phyloP scores from a whole-genome alignment of 495 filamentous ascomycete species.

The Talaromyces liani region DNA sequence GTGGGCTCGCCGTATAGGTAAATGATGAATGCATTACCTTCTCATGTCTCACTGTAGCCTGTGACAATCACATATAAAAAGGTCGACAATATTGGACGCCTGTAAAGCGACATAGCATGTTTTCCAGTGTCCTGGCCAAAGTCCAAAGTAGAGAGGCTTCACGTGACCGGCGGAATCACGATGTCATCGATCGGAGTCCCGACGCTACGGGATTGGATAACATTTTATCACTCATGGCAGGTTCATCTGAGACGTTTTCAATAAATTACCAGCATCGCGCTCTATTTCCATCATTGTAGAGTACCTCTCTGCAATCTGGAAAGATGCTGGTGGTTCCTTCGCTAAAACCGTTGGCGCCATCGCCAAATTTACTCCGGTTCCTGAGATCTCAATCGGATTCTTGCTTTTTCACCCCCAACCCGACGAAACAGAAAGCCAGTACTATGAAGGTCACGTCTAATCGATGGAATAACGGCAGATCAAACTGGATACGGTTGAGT shows the following conservation, averaged over 20 bases:
- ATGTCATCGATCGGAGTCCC: not conserved
- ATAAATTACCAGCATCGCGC: not conserved
- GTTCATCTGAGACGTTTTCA: not conserved
- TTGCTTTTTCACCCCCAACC: slow-evolving; percentile 40
- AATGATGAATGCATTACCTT: not conserved
- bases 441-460: not conserved
- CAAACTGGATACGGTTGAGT: slow-evolving; percentile 17
- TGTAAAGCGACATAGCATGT: not conserved
- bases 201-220: not conserved
- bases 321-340: slow-evolving; percentile 34
- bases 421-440: slow-evolving; percentile 13
- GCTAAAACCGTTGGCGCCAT: slow-evolving; percentile 43
- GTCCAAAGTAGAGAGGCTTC: not conserved
- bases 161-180: not conserved
- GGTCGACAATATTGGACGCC: not conserved
- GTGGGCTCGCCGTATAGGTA: not conserved
- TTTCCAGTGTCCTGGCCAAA: not conserved
- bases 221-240: slow-evolving; percentile 2
- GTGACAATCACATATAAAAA: not conserved
- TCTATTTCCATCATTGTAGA: not conserved
- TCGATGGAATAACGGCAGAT: slow-evolving; percentile 9
- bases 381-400: slow-evolving; percentile 53
- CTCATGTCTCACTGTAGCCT: not conserved
- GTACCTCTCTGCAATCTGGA: slow-evolving; percentile 2
- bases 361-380: slow-evolving; percentile 52